phyloP scores from a whole-genome alignment of 1,284 basidiomycete genomes.

The Malassezia brasiliensis region DNA sequence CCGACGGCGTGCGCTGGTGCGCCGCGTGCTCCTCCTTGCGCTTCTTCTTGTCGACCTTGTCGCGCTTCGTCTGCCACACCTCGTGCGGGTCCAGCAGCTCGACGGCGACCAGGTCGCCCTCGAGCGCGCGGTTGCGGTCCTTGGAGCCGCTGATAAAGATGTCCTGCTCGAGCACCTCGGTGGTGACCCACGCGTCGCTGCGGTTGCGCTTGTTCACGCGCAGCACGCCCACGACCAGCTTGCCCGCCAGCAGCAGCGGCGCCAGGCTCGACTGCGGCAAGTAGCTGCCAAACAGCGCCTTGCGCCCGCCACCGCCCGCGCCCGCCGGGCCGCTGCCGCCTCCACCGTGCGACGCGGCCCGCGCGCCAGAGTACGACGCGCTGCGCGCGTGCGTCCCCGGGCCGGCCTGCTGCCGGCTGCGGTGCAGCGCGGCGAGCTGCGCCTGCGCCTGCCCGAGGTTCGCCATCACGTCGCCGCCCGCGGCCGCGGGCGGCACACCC shows the following conservation, averaged over 20 bases:
- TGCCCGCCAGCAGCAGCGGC: constrained; percentile 91
- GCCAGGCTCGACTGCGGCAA: constrained; percentile 94
- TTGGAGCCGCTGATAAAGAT: constrained; percentile 86
- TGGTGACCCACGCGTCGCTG: constrained; percentile 98
- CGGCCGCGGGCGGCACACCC: constrained; percentile 18
- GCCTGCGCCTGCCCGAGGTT: constrained; percentile 59
- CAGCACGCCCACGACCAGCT: constrained; percentile 91
- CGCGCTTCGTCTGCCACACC: constrained; percentile 98
- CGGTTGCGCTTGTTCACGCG: constrained; percentile 98
- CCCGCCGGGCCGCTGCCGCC: constrained; percentile 10
- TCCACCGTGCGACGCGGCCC: constrained; percentile 57
- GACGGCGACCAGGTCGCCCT: constrained; percentile 96
- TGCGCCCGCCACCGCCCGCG: constrained; percentile 59
- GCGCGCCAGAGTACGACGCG: constrained; percentile 63
- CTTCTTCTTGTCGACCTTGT: constrained; percentile 86
- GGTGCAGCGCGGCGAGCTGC: constrained; percentile 87
- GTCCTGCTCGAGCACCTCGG: constrained; percentile 93
- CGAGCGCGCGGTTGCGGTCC: constrained; percentile 93
- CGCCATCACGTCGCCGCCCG: constrained; percentile 33
- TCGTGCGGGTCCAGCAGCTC: constrained; percentile 73
- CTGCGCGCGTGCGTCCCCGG: constrained; percentile 93
- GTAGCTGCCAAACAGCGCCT: constrained; percentile 97
- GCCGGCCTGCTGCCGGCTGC: constrained; percentile 62
- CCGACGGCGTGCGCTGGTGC: constrained; percentile 43
- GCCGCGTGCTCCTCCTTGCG: constrained; percentile 86